Percentiles rank a stretch among this genome's conserved stretches.
Evolutionary conservation across 1,284 basidiomycete species (phyloP).

Genomic region (Moesziomyces sp.): DNA sequence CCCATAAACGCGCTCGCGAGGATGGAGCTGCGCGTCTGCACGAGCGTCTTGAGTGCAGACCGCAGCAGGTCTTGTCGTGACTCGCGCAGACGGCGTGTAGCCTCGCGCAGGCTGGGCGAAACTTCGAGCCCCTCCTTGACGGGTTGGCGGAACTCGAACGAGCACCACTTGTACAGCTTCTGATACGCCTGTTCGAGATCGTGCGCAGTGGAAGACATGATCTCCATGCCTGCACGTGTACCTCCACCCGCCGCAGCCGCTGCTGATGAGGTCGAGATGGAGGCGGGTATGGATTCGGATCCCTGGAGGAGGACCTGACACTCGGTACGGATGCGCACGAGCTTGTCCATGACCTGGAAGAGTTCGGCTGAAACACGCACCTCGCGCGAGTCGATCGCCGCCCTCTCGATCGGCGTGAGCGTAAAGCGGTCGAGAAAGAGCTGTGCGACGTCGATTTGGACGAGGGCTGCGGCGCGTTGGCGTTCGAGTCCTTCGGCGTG

Average conservation of each 20-base stretch:
- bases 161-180: slow-evolving; percentile 86
- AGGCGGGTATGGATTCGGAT: slow-evolving; percentile 74
- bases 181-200: slow-evolving; percentile 89
- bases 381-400: slow-evolving; percentile 80
- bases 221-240: slow-evolving; percentile 70
- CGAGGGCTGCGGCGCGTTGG: slow-evolving; percentile 26
- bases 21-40: slow-evolving; percentile 82
- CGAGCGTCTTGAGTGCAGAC: slow-evolving; percentile 76
- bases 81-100: slow-evolving; percentile 77
- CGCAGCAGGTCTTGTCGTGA: slow-evolving; percentile 71
- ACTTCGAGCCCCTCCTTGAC: slow-evolving; percentile 76
- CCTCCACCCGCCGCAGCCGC: slow-evolving; percentile 74
- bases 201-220: slow-evolving; percentile 77
- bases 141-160: slow-evolving; percentile 81
- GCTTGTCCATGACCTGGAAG: slow-evolving; percentile 87
- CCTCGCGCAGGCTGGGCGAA: slow-evolving; percentile 76
- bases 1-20: slow-evolving; percentile 83
- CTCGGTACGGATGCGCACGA: slow-evolving; percentile 82
- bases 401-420: slow-evolving; percentile 78
- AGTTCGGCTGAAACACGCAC: slow-evolving; percentile 79
- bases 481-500: slow-evolving; percentile 40
- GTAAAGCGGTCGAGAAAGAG: slow-evolving; percentile 88
- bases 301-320: slow-evolving; percentile 88
- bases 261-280: slow-evolving; percentile 80
- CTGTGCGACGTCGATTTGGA: slow-evolving; percentile 76